Evolutionary conservation across 2,329 filamentous ascomycete species (phyloP), one percentile per base, ranked within the genome.

Genomic region (Diaporthe citrichinensis): DNA sequence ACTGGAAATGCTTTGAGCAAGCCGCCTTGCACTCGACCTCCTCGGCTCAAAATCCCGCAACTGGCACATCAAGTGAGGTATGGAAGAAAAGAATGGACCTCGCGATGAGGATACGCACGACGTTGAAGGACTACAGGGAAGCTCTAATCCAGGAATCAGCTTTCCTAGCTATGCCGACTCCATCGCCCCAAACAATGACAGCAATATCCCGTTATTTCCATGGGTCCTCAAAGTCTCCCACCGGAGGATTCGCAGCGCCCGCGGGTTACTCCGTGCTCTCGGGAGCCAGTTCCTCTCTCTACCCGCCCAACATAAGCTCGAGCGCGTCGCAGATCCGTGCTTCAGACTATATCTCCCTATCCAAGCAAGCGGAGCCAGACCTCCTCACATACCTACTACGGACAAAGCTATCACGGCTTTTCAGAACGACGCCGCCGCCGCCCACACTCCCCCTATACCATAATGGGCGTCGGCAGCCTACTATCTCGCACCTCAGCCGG

Each of bases 281-380:
- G 7, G 44, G 71, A 3, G 31, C 39, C 28, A 72, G 39, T 44
- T 46, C 55, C 41, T 39, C 41, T 5, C 55, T 72, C 4, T 72
- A 72, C 20, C 71, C 71, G 10, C 57, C 25, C 12, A 36, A 36
- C 31, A 72, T 72, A 57, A 41, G 25, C 36, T 44, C 46, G 7
- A 49, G 46, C 46, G 23, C 20, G 41, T 31, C 71, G 15, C 71
- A 61, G 14, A 72, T 62, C 23, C 71, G 41, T 2, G 71, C 28
- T 23, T 62, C 71, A 25, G 41, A 72, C 39, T 72, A 72, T 41
- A 31, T 72, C 3, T 72, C 71, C 23, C 31, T 53, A 34, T 44
- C 71, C 7, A 46, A 20, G 5, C 39, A 28, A 8, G n/a, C 58
- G 15, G 71, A 72, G 44, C 71, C 55, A 3, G 71, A 72, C 23